Evolutionary conservation across 73 alveolate genomes (phyloP), one percentile per base, ranked within the genome.

Genomic region (Symbiodinium pilosum): DNA sequence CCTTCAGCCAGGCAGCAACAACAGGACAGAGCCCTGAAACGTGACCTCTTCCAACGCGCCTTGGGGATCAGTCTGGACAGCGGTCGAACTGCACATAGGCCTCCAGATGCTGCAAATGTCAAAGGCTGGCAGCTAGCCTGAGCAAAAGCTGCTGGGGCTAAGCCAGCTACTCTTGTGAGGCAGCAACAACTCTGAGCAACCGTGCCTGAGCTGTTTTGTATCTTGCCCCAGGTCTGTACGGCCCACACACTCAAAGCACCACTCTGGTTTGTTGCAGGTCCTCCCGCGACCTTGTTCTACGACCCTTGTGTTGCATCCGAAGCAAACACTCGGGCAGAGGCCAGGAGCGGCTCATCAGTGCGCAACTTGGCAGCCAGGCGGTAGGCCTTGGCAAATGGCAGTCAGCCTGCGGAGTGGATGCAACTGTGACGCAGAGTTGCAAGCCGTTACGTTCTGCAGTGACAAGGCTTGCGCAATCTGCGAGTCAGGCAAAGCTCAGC

Each of bases 391-490:
- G 24, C 73, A 30, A 12, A 5, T 8, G 32, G 28, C 73, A 54
- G 73, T n/a, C 26, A 14, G n/a, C 71, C 71, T 30, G 71, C 2
- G 18, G 0, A 26, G 73, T 54, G 34, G 34, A 26, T 54, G 32
- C 73, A 54, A 26, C 73, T 24, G 26, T 11, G 73, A 26, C 4
- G 32, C 32, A 30, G 34, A 69, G 39, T 39, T 69, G 41, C 24
- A 39, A 26, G 41, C 84, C 4, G 41, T 16, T 30, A 16, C 9
- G 44, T 52, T 86, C 52, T 69, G 94, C 56, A 86, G 26, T 24
- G 94, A 86, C 43, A 86, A 32, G 41, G 94, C 84, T 54, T 86
- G 94, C 52, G 54, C 40, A 28, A 86, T 83, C 94, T 86, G 38
- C 28, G 51, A 18, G 26, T 34, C 43, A 38, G 34, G 52, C 87